Evolutionary conservation across 2,329 filamentous ascomycete species (phyloP), one percentile per base, ranked within the genome.

Genomic region (Penicillium sp.): DNA sequence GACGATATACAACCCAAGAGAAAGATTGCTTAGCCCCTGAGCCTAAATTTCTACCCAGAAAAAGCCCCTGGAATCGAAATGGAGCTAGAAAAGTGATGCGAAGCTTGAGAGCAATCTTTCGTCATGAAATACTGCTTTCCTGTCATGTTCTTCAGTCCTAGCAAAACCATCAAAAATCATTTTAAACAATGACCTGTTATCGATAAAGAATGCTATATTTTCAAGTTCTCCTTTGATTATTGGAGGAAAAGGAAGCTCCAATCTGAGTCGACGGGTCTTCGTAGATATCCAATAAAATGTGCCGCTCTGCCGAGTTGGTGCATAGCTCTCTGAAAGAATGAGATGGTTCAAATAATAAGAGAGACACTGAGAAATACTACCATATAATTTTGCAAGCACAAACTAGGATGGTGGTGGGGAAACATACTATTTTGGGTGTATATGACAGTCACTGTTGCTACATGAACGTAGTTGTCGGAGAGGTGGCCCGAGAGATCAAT

Each of bases 381-480:
- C 8, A 6, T n/a, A 14, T 40, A 18, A 18, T 7, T 27, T 18
- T 26, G 12, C 5, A 14, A 40, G 9, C 33, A 23, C 37, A 9
- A 27, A 27, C 12, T 6, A 37, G 15, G 44, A 51, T 56, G 46
- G 58, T 59, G 54, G 58, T 56, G 50, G 51, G 37, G 11, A 47
- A 45, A 35, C 31, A 37, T 29, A 23, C 25, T 23, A 53, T 27
- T 52, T 52, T 31, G 2, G 31, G 31, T 33, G 9, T 23, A 33
- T 23, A 15, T 54, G 11, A 5, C 25, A 40, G 52, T 35, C 40
- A 23, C 53, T 56, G 44, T 49, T 54, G 37, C 44, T 41, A 58
- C 20, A 55, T 44, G 37, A 51, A 44, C 14, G 49, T 49, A 33
- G 31, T 29, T 18, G 40, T 42, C 47, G 47, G 51, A 42, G 26